Percentiles rank a stretch among this genome's conserved stretches.
Conservation (phyloP, 2,329 filamentous ascomycete genomes). For the Zymoseptoria ardabiliae region DNA sequence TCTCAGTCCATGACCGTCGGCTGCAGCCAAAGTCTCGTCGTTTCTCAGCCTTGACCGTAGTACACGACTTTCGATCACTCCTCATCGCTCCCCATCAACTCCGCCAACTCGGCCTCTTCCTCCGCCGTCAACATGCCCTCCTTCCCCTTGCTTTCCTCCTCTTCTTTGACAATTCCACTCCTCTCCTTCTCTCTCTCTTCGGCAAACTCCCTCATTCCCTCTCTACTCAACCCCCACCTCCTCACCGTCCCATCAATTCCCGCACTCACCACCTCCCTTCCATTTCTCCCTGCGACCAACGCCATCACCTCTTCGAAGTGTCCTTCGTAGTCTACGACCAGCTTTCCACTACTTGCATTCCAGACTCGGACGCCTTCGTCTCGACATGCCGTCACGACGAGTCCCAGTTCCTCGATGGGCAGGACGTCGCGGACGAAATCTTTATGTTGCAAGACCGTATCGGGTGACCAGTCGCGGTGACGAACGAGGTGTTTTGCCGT, state of each 20-base stretch:
- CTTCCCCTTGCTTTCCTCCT: conserved; percentile 33
- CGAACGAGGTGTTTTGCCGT: conserved; percentile 73
- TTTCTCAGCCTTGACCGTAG: too few relatives aligned
- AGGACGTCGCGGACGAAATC: conserved; percentile 84
- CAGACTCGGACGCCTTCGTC: conserved; percentile 90
- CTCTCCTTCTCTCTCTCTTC: conserved; percentile 45
- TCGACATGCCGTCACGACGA: conserved; percentile 79
- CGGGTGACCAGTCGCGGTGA: conserved; percentile 58
- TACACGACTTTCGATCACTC: too few relatives aligned
- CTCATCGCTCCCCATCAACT: conserved; percentile 77
- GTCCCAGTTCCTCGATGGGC: conserved; percentile 57
- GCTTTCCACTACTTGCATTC: conserved; percentile 46
- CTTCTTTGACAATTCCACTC: conserved; percentile 39
- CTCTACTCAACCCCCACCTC: conserved; percentile 66
- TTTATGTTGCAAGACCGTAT: conserved; percentile 69
- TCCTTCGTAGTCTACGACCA: conserved; percentile 46
- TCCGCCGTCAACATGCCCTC: conserved; percentile 66
- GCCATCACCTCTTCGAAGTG: conserved; percentile 93
- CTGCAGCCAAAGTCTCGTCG: too few relatives aligned
- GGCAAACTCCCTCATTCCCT: conserved; percentile 51
- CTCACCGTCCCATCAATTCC: conserved; percentile 86
- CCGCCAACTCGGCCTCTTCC: conserved; percentile 87
- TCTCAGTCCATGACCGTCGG: too few relatives aligned
- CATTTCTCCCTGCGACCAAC: conserved; percentile 54
- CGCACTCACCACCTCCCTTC: conserved; percentile 61